A percentile compares a stretch with the other conserved stretches of the same genome.
phyloP scores from a whole-genome alignment of 768 basidiomycete species.

The Rhizopogon sp. region DNA sequence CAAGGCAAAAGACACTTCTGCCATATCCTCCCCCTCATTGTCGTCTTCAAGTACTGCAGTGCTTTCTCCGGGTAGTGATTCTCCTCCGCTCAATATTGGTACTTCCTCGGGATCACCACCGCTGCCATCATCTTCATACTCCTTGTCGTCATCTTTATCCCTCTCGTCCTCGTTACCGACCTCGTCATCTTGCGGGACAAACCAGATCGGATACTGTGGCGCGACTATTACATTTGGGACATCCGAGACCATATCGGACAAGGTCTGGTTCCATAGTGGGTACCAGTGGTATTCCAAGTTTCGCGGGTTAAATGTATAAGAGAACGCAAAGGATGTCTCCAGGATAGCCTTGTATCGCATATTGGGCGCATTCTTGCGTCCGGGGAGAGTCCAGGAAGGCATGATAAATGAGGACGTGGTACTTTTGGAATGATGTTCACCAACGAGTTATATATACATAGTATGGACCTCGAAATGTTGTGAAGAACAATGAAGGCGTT shows the following conservation, averaged over 20 bases:
- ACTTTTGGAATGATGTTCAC: no score
- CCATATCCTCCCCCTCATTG: no score
- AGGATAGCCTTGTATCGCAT: neutral
- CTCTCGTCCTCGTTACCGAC: neutral
- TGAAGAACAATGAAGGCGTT: no score
- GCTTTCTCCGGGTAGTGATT: no score
- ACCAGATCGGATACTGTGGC: neutral
- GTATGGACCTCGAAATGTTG: no score
- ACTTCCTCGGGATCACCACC: neutral
- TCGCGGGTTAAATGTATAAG: neutral
- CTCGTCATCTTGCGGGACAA: neutral
- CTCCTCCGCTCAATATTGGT: neutral
- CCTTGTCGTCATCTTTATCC: neutral
- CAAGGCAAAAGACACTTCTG: neutral
- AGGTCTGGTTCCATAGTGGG: neutral
- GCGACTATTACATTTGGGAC: neutral
- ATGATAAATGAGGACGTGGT: no score
- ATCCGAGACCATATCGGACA: neutral
- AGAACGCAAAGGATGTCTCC: neutral
- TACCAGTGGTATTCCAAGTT: neutral
- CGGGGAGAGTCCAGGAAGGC: neutral
- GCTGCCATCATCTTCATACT: neutral
- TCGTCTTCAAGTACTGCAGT: no score
- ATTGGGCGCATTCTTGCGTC: neutral
- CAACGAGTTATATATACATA: no score